Percentiles rank a stretch among this genome's conserved stretches.
phyloP scores from a whole-genome alignment of 331 rosid genomes.

The Malus hybrid region DNA sequence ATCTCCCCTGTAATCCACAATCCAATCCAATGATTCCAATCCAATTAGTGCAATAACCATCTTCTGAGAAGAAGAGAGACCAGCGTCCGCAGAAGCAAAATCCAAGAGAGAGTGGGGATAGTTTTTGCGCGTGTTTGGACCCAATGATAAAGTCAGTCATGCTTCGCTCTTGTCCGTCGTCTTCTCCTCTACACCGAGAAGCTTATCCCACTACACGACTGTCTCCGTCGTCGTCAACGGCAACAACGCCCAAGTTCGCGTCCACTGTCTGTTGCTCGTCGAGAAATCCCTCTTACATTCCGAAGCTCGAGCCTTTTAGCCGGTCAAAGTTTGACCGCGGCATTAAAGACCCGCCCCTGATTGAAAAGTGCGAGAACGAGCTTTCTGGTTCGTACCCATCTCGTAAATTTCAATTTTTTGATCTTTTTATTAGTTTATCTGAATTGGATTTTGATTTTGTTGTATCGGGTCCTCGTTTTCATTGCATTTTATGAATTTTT shows the following conservation, averaged over 20 bases:
- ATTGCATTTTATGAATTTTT: neutral
- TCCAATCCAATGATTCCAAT: neutral
- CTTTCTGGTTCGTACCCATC: slow-evolving; percentile 30
- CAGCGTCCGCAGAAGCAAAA: neutral
- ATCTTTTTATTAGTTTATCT: neutral
- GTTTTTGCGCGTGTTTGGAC: neutral
- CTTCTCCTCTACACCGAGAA: slow-evolving; percentile 1
- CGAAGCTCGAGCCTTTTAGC: no score
- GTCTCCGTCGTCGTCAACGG: no score
- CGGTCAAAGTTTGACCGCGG: no score
- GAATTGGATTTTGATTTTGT: neutral
- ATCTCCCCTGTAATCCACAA: neutral
- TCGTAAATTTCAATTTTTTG: neutral
- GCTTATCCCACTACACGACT: no score
- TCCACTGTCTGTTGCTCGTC: no score
- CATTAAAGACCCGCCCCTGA: no score
- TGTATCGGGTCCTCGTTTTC: neutral
- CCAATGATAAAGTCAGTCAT: slow-evolving; percentile 33
- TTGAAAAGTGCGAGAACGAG: slow-evolving; percentile 44
- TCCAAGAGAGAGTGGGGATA: neutral
- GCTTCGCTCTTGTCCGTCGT: slow-evolving; percentile 25
- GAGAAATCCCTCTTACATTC: no score
- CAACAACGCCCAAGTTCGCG: no score
- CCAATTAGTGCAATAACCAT: neutral
- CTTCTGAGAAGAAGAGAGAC: neutral